These are phyloP conservation scores for Botryotinia calthae DNA, from an alignment of 2,329 filamentous ascomycete genomes.

Conservation along the genomic window DNA sequence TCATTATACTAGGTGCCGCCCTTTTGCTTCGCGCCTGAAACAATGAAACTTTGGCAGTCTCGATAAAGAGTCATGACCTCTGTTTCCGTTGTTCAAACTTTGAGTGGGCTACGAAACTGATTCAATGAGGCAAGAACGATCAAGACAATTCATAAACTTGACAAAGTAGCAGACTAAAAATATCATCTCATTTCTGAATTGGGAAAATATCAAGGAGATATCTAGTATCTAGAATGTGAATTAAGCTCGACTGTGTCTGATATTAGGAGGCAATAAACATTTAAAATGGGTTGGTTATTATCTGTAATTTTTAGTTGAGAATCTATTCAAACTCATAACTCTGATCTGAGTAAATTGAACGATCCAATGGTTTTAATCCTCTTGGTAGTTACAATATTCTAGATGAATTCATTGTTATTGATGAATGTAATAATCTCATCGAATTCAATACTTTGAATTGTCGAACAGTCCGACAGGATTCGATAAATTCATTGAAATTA, in stretches of 20 bases:
- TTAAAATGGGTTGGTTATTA: too few species aligned
- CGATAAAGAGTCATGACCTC: too few species aligned
- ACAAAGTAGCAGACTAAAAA: not conserved
- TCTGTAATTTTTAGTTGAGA: too few species aligned
- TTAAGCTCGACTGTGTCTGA: not conserved
- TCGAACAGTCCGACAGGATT: not conserved
- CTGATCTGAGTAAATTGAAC: not conserved
- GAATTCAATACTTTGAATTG: too few species aligned
- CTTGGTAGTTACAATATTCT: not conserved
- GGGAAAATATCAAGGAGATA: not conserved
- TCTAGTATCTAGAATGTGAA: not conserved
- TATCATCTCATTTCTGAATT: not conserved
- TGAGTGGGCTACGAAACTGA: not conserved
- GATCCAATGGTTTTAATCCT: not conserved
- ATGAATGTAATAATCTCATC: not conserved
- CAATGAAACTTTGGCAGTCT: not conserved
- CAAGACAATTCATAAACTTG: not conserved
- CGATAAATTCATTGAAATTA: not conserved
- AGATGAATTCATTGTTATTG: not conserved
- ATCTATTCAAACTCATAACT: too few species aligned
- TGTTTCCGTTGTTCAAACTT: not conserved
- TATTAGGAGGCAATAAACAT: not conserved
- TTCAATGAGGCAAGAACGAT: not conserved
- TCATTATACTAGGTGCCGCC: fast-evolving
- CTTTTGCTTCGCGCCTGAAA: not conserved